Percentiles rank a stretch among this genome's conserved stretches.
phyloP scores from a whole-genome alignment of 2,329 filamentous ascomycete genomes.

The Verticillium tricorpus region DNA sequence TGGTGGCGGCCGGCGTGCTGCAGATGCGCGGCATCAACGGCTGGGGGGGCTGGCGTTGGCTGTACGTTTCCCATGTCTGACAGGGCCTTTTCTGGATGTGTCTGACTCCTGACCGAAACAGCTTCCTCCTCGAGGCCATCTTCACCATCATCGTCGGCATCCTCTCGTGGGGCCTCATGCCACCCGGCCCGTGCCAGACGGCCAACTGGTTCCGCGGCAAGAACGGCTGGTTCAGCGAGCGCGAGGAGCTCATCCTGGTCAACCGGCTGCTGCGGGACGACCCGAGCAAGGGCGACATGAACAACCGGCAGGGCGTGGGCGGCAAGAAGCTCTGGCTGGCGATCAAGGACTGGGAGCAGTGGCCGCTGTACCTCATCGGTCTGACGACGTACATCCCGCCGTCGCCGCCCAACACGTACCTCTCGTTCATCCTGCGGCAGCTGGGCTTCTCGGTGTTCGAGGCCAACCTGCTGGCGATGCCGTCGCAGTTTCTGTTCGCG shows the following conservation, averaged over 20 bases:
- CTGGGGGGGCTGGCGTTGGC: slow-evolving; percentile 37
- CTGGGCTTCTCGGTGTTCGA: slow-evolving; percentile 41
- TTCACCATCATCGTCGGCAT: slow-evolving; percentile 35
- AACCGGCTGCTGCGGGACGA: slow-evolving; percentile 58
- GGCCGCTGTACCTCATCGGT: slow-evolving; percentile 51
- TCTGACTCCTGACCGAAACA: slow-evolving; percentile 2
- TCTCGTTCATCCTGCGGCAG: slow-evolving; percentile 37
- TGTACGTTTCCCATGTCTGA: slow-evolving; percentile 16
- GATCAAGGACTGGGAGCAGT: slow-evolving; percentile 56
- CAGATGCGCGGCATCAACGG: slow-evolving; percentile 30
- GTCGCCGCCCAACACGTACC: slow-evolving; percentile 36
- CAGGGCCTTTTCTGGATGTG: not conserved
- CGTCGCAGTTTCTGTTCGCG: slow-evolving; percentile 39
- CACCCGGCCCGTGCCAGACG: slow-evolving; percentile 43
- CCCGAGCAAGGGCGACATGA: slow-evolving; percentile 57
- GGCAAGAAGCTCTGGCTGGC: slow-evolving; percentile 43
- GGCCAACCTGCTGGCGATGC: slow-evolving; percentile 40
- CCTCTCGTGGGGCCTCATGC: slow-evolving; percentile 40
- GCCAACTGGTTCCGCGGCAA: slow-evolving; percentile 53
- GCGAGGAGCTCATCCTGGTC: slow-evolving; percentile 58
- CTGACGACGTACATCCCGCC: slow-evolving; percentile 41
- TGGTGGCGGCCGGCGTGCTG: slow-evolving; percentile 36
- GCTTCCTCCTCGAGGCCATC: slow-evolving; percentile 48
- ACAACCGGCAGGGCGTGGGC: slow-evolving; percentile 49
- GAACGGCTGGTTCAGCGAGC: slow-evolving; percentile 57